Evolutionary conservation across 345 rosid genomes (phyloP).

Genomic region (Leavenworthia alabamica): DNA sequence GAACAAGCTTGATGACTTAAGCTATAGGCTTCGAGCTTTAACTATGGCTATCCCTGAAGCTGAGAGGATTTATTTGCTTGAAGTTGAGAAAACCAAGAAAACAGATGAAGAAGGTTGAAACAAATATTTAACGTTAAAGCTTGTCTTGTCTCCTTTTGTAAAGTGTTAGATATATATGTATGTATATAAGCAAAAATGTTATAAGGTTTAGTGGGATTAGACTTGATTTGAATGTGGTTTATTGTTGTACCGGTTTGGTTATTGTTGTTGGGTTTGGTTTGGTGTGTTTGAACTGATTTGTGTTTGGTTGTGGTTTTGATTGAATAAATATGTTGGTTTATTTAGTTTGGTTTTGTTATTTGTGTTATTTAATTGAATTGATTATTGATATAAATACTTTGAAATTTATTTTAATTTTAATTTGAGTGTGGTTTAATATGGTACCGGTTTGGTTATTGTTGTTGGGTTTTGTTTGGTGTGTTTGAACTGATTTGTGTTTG

Average conservation of each 20-base stretch:
- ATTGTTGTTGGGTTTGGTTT: not conserved
- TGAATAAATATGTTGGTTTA: not conserved
- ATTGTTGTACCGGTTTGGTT: not conserved
- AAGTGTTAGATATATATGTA: too few relatives aligned
- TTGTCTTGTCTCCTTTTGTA: too few relatives aligned
- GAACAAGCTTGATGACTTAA: constrained; percentile 58
- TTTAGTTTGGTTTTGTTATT: not conserved
- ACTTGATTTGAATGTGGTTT: not conserved
- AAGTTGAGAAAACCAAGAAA: constrained; percentile 44
- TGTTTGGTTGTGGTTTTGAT: not conserved
- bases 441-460: not conserved
- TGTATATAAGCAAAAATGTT: not conserved
- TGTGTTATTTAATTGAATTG: not conserved
- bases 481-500: not conserved
- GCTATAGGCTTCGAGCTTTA: constrained; percentile 43
- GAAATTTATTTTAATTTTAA: too few relatives aligned
- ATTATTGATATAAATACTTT: too few relatives aligned
- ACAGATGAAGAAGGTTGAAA: constrained; percentile 20
- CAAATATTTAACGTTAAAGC: too few relatives aligned
- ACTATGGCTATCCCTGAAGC: constrained; percentile 66
- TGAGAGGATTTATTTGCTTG: constrained; percentile 47
- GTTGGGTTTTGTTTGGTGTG: not conserved
- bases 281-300: not conserved
- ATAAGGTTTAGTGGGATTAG: not conserved
- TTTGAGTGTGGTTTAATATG: not conserved